Evolutionary conservation across 768 basidiomycete species (phyloP), one percentile per base, ranked within the genome.

Genomic region (Lyophyllum shimeji): DNA sequence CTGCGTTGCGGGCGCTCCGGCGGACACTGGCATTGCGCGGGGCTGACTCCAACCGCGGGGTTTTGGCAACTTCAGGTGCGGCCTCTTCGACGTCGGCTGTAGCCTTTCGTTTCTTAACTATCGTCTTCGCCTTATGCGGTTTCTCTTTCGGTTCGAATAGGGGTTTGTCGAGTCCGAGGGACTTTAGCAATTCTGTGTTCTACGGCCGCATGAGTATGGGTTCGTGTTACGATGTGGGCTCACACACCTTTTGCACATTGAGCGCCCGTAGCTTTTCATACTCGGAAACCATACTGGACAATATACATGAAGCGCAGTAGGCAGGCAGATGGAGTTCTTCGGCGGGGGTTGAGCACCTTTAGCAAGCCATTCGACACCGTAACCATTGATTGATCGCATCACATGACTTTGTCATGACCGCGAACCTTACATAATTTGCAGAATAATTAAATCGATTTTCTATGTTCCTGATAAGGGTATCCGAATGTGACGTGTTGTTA

Each of bases 1-100:
- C 85, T 3, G 77, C 74, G 58, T 85, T 85, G 48, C 91, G 79
- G 43, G 80, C 72, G 65, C 90, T 93, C 50, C 92, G 76, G n/a
- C 91, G 82, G 52, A 77, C 62, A 9, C 74, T 75, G 6, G 63
- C 54, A 31, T 52, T 43, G 1, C 62, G 60, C 0, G 60, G 25
- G 23, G 60, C 58, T 12, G 62, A 53, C 15, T 49, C 57, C 3
- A 65, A 64, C 50, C 76, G 74, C 31, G 65, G 59, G 7, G 65
- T 66, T 63, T 74, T 77, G 34, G 62, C 45, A 7, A 63, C 58
- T 12, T 66, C 62, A 7, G 56, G 51, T 23, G 53, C 52, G 9
- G 54, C 57, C 42, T 65, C 63, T 17, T 69, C 62, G 48, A 61
- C 45, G 39, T 69, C 63, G 7, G 57, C 43, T n/a, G 61, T 52